phyloP scores from a whole-genome alignment of 305 asterid species.

The Fraxinus greggii region DNA sequence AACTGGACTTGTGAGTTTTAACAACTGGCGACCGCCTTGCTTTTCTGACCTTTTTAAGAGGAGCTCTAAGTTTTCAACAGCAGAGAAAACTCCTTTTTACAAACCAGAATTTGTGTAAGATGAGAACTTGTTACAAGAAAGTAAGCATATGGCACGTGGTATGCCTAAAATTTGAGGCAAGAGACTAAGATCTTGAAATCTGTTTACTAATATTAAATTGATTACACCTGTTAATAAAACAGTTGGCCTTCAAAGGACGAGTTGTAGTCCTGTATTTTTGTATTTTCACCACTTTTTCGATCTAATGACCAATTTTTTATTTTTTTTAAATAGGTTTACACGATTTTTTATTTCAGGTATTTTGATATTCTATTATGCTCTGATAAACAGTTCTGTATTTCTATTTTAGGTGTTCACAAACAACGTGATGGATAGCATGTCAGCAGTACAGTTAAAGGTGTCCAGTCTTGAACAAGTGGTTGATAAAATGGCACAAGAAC shows the following conservation, averaged over 20 bases:
- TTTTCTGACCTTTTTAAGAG: conserved; percentile 9
- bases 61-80: neutral
- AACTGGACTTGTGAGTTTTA: neutral
- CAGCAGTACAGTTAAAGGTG: conserved; percentile 75
- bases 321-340: neutral
- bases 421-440: conserved; percentile 70
- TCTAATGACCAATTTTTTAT: neutral
- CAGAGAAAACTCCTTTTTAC: neutral
- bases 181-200: neutral
- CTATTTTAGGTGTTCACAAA: conserved; percentile 61
- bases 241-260: neutral
- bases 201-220: neutral
- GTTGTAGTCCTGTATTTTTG: conserved; percentile 16
- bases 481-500: conserved; percentile 65
- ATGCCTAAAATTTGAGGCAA: conserved; percentile 6
- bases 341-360: conserved; percentile 3
- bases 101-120: conserved; percentile 1
- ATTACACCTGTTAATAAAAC: neutral
- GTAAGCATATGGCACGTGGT: neutral
- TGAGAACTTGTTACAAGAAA: conserved; percentile 12
- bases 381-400: conserved; percentile 8
- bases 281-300: neutral
- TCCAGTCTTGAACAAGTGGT: conserved; percentile 75
- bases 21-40: neutral
- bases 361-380: neutral